Conservation (phyloP, 371 early-diverging fungal genomes). For the Haplosporangium sp. region DNA sequence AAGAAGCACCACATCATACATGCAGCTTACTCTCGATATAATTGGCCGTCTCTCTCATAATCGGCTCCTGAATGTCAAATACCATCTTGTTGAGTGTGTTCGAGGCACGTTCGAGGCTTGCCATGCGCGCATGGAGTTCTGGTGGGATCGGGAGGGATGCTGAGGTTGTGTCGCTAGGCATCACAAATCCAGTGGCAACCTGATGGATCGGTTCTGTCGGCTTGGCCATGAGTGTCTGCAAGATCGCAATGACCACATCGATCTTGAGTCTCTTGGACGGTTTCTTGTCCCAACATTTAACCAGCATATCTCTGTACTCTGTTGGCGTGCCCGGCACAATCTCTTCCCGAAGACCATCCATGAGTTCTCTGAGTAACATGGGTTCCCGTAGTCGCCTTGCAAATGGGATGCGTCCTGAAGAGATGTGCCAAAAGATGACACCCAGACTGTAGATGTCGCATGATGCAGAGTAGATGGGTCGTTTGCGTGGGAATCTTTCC, state of each 20-base stretch:
- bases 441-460: slow-evolving; percentile 55
- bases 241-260: slow-evolving; percentile 42
- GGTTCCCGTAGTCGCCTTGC: slow-evolving; percentile 34
- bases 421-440: slow-evolving; percentile 57
- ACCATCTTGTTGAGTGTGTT: slow-evolving; percentile 44
- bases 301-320: slow-evolving; percentile 34
- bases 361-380: slow-evolving; percentile 29
- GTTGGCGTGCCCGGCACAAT: slow-evolving; percentile 42
- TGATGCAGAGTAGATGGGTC: slow-evolving; percentile 44
- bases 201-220: slow-evolving; percentile 40
- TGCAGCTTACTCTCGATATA: slow-evolving; percentile 40
- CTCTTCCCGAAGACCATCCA: slow-evolving; percentile 42
- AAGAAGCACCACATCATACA: too few species aligned
- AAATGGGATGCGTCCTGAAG: slow-evolving; percentile 50
- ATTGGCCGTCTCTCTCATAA: slow-evolving; percentile 36
- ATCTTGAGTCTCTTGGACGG: slow-evolving; percentile 37
- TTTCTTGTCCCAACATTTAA: slow-evolving; percentile 45
- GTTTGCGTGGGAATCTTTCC: slow-evolving; percentile 35
- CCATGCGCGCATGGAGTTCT: slow-evolving; percentile 35
- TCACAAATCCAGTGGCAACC: slow-evolving; percentile 32
- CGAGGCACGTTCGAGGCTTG: slow-evolving; percentile 37
- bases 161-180: slow-evolving; percentile 33
- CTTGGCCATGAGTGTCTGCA: slow-evolving; percentile 45
- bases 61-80: slow-evolving; percentile 45
- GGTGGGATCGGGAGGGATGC: slow-evolving; percentile 48